Percentiles rank a stretch among this genome's conserved stretches.
These are phyloP conservation scores for Tulasnella sp. DNA, from an alignment of 768 basidiomycete species.

Conservation along the genomic window DNA sequence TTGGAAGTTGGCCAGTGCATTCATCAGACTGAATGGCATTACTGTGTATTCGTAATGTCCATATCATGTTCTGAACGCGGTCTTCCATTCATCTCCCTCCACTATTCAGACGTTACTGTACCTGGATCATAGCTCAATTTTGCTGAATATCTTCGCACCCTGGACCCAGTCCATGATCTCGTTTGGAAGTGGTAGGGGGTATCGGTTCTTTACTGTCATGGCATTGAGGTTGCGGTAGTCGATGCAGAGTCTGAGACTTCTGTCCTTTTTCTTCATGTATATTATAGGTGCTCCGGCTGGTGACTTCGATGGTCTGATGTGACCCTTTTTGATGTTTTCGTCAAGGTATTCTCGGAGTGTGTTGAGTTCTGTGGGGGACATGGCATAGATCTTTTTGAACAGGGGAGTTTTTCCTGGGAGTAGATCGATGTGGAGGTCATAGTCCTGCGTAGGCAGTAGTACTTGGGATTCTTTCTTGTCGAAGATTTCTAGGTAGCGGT, in stretches of 20 bases:
- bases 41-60: conserved; percentile 20
- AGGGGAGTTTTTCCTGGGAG: background rate
- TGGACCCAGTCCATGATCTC: conserved; percentile 1
- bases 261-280: conserved; percentile 20
- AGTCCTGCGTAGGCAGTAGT: background rate
- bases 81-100: conserved; percentile 26
- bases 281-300: conserved; percentile 21
- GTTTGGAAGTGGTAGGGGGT: background rate
- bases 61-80: conserved; percentile 25
- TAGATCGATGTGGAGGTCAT: conserved; percentile 5
- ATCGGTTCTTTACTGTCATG: background rate
- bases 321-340: background rate
- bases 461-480: too few species aligned
- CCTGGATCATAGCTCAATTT: conserved; percentile 3
- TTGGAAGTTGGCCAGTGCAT: conserved; percentile 23
- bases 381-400: background rate
- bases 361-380: background rate
- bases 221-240: background rate
- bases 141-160: background rate
- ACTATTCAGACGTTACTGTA: conserved; percentile 12
- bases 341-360: background rate
- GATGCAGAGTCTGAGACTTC: conserved; percentile 4
- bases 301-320: conserved; percentile 16
- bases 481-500: too few species aligned
- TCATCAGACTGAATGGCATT: conserved; percentile 23